Evolutionary conservation across 2,329 filamentous ascomycete genomes (phyloP).

Genomic region (Beauveria bassiana): DNA sequence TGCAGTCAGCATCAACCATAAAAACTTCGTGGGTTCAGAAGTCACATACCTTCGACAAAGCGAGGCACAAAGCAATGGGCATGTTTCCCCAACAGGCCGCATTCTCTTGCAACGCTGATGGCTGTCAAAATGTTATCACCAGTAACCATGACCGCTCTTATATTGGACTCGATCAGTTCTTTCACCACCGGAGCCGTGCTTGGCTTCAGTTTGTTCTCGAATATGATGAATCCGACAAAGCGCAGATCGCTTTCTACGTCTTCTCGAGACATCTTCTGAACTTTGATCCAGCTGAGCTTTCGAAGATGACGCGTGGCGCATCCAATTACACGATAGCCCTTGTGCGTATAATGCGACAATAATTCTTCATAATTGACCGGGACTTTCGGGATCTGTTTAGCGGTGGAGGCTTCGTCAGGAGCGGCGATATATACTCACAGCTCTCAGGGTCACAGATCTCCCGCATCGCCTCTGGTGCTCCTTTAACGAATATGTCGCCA

Average conservation of each 20-base stretch:
- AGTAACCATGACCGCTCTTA: conserved; percentile 91
- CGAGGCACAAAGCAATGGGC: conserved; percentile 90
- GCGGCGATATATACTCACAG: conserved; percentile 44
- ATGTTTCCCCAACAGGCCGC: conserved; percentile 68
- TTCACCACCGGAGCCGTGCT: conserved; percentile 73
- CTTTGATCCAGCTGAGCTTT: conserved; percentile 86
- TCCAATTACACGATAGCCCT: conserved; percentile 92
- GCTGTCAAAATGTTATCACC: conserved; percentile 97
- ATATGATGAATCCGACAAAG: conserved; percentile 94
- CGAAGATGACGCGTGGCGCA: conserved; percentile 84
- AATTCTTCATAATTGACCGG: conserved; percentile 86
- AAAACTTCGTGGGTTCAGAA: not conserved
- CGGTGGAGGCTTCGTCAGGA: not conserved
- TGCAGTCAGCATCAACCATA: not conserved
- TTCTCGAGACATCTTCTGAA: conserved; percentile 83
- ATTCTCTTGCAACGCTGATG: conserved; percentile 90
- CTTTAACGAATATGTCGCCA: conserved; percentile 88
- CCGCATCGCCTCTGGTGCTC: conserved; percentile 91
- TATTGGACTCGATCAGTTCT: conserved; percentile 75
- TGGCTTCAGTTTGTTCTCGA: conserved; percentile 96
- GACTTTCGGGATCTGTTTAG: conserved; percentile 38
- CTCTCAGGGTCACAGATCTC: conserved; percentile 81
- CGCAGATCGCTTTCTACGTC: conserved; percentile 79
- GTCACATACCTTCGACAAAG: conserved; percentile 60
- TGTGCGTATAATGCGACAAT: conserved; percentile 84